Evolutionary conservation across 116 monocot genomes (phyloP).

Genomic region (Papilionanthe hybrid): DNA sequence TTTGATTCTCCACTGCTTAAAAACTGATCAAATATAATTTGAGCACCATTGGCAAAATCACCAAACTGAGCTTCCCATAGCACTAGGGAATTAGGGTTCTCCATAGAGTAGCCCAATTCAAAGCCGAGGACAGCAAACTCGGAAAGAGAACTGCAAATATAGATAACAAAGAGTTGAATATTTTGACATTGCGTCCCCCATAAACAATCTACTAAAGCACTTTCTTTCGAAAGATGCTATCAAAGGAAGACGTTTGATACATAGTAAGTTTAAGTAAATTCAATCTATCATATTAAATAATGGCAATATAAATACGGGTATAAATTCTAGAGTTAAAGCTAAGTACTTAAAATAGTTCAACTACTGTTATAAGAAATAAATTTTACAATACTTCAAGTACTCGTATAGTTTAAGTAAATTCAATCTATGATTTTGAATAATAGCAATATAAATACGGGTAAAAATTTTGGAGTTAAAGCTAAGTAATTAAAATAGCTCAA

Average conservation of each 20-base stretch:
- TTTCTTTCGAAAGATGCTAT: conserved; percentile 2
- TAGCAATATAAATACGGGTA: not conserved
- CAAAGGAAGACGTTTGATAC: not conserved
- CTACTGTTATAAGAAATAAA: no score
- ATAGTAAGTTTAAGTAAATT: not conserved
- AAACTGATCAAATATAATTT: conserved; percentile 96
- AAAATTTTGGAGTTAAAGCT: not conserved
- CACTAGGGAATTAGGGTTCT: conserved; percentile 90
- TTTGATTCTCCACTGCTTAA: conserved; percentile 95
- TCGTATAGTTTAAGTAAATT: not conserved
- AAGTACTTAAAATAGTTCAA: no score
- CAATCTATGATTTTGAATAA: not conserved
- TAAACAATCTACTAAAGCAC: not conserved
- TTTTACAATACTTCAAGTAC: no score
- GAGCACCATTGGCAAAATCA: conserved; percentile 95
- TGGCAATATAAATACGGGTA: no score
- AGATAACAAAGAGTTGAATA: not conserved
- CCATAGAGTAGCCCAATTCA: conserved; percentile 97
- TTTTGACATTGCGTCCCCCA: not conserved
- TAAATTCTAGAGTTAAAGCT: no score
- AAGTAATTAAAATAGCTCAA: not conserved
- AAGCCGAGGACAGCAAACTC: conserved; percentile 93
- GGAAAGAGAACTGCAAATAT: conserved; percentile 69
- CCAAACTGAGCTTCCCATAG: conserved; percentile 99
- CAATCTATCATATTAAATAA: no score